phyloP scores from a whole-genome alignment of 495 filamentous ascomycete genomes.

The Talaromyces stipitatus region DNA sequence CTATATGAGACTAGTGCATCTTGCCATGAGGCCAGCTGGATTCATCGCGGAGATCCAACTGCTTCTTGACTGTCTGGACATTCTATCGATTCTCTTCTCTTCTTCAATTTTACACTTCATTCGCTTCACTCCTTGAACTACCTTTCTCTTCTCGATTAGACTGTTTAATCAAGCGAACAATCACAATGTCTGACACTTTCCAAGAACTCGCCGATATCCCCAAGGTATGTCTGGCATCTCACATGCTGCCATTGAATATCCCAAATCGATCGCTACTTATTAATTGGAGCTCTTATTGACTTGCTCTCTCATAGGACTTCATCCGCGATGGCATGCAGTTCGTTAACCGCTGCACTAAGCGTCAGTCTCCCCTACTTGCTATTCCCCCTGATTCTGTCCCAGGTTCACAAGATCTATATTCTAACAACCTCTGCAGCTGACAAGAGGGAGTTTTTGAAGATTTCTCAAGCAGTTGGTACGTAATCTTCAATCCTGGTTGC shows the following conservation, averaged over 20 bases:
- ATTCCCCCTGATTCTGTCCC: neutral
- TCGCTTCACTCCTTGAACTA: neutral
- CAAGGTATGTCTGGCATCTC: neutral
- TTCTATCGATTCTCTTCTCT: neutral
- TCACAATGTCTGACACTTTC: conserved; percentile 63
- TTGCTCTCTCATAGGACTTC: conserved; percentile 61
- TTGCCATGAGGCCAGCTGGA: conserved; percentile 7
- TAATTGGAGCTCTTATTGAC: neutral
- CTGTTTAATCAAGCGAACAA: neutral
- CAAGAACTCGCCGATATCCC: conserved; percentile 77
- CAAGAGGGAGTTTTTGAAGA: conserved; percentile 83
- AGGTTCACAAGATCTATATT: neutral
- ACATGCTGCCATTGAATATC: neutral
- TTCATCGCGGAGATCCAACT: neutral
- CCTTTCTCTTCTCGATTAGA: neutral
- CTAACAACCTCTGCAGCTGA: conserved; percentile 47
- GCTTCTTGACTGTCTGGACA: conserved; percentile 1
- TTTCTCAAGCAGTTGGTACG: conserved; percentile 86
- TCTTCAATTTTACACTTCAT: neutral
- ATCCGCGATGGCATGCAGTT: conserved; percentile 74
- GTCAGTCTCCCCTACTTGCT: conserved; percentile 42
- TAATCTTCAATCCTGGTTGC: neutral
- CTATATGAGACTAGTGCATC: neutral
- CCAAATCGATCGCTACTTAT: neutral
- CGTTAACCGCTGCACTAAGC: conserved; percentile 79